Evolutionary conservation across 2,329 filamentous ascomycete species (phyloP).

Genomic region (Scytalidium sp.): DNA sequence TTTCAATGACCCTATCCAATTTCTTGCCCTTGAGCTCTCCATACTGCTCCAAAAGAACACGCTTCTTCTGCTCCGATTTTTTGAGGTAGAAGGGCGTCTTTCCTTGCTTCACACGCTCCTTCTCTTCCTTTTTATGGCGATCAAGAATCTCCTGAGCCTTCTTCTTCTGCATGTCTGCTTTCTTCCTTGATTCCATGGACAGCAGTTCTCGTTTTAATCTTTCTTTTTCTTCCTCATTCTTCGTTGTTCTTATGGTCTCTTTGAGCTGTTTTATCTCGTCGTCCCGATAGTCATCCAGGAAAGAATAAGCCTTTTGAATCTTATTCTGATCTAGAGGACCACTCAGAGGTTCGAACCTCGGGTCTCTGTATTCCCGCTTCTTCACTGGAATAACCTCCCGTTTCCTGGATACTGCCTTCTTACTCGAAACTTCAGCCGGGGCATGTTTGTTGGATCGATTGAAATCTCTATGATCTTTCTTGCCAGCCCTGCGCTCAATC

Average conservation of each 20-base stretch:
- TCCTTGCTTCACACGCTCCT: conserved; percentile 78
- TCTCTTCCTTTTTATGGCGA: conserved; percentile 79
- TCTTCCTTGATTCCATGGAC: conserved; percentile 75
- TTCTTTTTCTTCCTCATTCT: conserved; percentile 63
- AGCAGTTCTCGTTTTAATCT: conserved; percentile 69
- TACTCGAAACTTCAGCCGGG: conserved; percentile 77
- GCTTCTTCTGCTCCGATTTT: conserved; percentile 86
- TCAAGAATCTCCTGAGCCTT: conserved; percentile 66
- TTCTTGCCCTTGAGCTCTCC: conserved; percentile 81
- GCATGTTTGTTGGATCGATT: conserved; percentile 79
- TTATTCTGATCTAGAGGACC: conserved; percentile 55
- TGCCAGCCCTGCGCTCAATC: conserved; percentile 35
- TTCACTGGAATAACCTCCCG: conserved; percentile 66
- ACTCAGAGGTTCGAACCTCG: conserved; percentile 74
- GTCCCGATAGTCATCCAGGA: conserved; percentile 81
- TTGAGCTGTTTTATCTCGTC: conserved; percentile 78
- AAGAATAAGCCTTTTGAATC: conserved; percentile 74
- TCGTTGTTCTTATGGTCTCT: conserved; percentile 63
- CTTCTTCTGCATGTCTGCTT: conserved; percentile 67
- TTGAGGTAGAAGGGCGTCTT: conserved; percentile 95
- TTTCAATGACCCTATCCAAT: conserved; percentile 79
- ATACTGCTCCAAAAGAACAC: conserved; percentile 75
- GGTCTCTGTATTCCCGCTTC: conserved; percentile 69
- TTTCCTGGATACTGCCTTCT: conserved; percentile 76
- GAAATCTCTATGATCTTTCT: conserved; percentile 36